Evolutionary conservation across 1,139 yeast species (phyloP), one percentile per base, ranked within the genome.

Genomic region (Debaryomyces fabryi): DNA sequence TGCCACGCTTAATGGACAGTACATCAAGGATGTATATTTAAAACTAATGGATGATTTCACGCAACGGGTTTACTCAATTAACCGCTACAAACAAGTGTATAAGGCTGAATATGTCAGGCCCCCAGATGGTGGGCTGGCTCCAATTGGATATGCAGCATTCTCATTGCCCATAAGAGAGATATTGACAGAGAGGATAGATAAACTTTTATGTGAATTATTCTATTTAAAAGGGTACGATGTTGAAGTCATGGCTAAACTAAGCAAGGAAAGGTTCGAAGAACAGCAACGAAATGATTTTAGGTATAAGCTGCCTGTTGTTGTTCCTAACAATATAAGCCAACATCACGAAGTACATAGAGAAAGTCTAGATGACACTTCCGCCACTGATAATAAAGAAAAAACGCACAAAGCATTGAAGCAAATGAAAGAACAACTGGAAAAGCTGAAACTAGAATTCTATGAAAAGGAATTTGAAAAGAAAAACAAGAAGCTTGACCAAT

Each of bases 1-100:
- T 6, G 72, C 74, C 1, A 64, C 65, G 4, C 53, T 71, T 23
- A 71, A 60, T 49, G 75, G 75, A 1, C 39, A 52, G 2, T 64
- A 59, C 45, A 60, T 71, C 9, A 60, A 62, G 45, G 69, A 68
- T 35, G 45, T 62, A 15, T 71, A 51, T 48, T 55, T 55, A 6
- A 57, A 59, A 21, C 44, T 63, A 9, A 59, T 58, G 59, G 37
- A 43, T 6, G 48, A 50, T 8, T 64, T 63, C 30, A 41, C 23
- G 10, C 35, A 29, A 20, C 29, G 47, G 12, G 42, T 44, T 15
- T 34, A 42, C 24, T 24, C 45, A 8, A 42, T 42, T 13, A 42
- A 42, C 34, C 24, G 45, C 24, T 29, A 32, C 15, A 24, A 5
- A 9, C 39, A 35, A 25, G 25, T 58, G 18, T 54, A 49, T 40